These are phyloP conservation scores for Trichoderma gracile DNA, from an alignment of 2,329 filamentous ascomycete species.

Conservation along the genomic window DNA sequence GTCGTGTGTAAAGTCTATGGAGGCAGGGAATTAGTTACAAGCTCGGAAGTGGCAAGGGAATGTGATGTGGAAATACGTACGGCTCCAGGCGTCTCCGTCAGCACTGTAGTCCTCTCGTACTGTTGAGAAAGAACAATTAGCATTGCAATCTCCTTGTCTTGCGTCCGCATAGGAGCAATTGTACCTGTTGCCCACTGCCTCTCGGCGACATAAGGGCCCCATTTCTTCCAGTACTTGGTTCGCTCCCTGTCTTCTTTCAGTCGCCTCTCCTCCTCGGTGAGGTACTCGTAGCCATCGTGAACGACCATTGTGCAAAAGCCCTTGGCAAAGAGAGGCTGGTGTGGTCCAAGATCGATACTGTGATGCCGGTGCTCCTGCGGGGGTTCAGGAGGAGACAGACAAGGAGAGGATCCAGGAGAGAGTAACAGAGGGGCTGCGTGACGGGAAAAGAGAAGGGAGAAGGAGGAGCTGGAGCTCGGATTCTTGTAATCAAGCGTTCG, in stretches of 20 bases:
- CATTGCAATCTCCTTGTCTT: not conserved
- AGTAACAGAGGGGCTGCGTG: not conserved
- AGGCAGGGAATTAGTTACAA: slow-evolving; percentile 1
- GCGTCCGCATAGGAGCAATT: no score
- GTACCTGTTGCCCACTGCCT: slow-evolving; percentile 91
- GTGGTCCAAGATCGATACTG: not conserved
- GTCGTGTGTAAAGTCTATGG: slow-evolving; percentile 85
- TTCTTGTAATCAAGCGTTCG: slow-evolving; percentile 7
- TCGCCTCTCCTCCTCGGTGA: slow-evolving; percentile 87
- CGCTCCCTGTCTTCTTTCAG: slow-evolving; percentile 82
- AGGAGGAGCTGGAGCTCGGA: slow-evolving; percentile 15
- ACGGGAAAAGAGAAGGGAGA: slow-evolving; percentile 11
- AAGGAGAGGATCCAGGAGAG: slow-evolving; percentile 12
- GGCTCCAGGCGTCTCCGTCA: slow-evolving; percentile 93
- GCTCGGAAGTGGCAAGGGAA: not conserved
- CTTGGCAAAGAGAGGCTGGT: slow-evolving; percentile 8
- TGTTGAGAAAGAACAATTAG: slow-evolving; percentile 32
- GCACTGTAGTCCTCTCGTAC: slow-evolving; percentile 89
- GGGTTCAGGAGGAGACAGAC: not conserved
- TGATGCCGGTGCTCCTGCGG: not conserved
- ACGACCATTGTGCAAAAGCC: slow-evolving; percentile 70
- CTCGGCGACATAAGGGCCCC: slow-evolving; percentile 92
- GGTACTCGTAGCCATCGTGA: slow-evolving; percentile 82
- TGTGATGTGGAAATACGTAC: slow-evolving; percentile 54
- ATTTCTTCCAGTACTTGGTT: slow-evolving; percentile 96